phyloP scores from a whole-genome alignment of 805 yeast genomes.

The Naumovozyma castellii region DNA sequence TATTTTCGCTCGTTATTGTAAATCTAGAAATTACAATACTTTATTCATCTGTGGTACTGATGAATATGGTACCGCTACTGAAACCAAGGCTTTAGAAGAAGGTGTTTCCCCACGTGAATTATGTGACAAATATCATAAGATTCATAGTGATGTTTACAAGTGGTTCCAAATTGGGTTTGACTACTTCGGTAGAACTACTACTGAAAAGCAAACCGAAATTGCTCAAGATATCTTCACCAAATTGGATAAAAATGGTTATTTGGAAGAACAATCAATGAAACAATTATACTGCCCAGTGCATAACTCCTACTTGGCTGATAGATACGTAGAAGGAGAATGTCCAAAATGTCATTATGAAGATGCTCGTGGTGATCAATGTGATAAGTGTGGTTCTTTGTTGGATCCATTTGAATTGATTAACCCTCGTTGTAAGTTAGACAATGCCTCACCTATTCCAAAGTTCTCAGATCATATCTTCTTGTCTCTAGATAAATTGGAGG shows the following conservation, averaged over 20 bases:
- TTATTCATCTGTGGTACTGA: slow-evolving; percentile 93
- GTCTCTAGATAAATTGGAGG: slow-evolving; percentile 75
- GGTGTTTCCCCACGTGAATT: slow-evolving; percentile 77
- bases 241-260: slow-evolving; percentile 61
- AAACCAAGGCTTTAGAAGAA: slow-evolving; percentile 94
- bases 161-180: slow-evolving; percentile 97
- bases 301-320: slow-evolving; percentile 85
- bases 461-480: slow-evolving; percentile 81
- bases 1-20: slow-evolving; percentile 81
- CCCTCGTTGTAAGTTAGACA: slow-evolving; percentile 92
- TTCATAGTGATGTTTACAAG: slow-evolving; percentile 85
- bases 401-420: slow-evolving; percentile 89
- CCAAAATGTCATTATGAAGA: slow-evolving; percentile 92
- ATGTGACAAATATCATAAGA: slow-evolving; percentile 80
- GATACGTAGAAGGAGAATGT: slow-evolving; percentile 96
- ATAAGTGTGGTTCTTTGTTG: slow-evolving; percentile 81
- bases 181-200: slow-evolving; percentile 93
- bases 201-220: slow-evolving; percentile 81
- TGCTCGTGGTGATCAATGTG: slow-evolving; percentile 99
- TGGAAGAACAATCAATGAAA: slow-evolving; percentile 80
- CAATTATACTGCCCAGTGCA: slow-evolving; percentile 90
- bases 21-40: slow-evolving; percentile 80
- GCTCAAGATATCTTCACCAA: slow-evolving; percentile 87
- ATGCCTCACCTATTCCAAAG: slow-evolving; percentile 67
- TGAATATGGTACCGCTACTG: slow-evolving; percentile 99